These are phyloP conservation scores for Erodium texanum DNA, from an alignment of 441 rosid genomes.

Conservation along the genomic window DNA sequence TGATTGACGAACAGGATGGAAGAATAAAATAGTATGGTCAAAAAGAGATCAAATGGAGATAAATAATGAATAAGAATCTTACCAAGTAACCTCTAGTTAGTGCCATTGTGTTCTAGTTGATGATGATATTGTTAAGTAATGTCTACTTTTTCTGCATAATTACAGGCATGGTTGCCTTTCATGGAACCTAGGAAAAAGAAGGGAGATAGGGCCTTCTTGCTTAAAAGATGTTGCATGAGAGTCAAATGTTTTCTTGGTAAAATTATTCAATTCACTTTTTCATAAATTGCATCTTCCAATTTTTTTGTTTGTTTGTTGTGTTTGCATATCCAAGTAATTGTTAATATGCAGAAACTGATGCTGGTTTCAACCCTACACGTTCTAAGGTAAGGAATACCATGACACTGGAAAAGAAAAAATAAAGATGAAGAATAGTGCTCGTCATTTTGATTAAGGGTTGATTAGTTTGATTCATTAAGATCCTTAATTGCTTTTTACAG, in stretches of 20 bases:
- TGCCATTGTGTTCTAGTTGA: background rate
- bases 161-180: conserved; percentile 51
- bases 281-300: background rate
- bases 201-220: conserved; percentile 42
- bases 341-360: conserved; percentile 60
- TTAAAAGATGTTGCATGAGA: conserved; percentile 51
- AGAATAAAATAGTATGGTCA: too few species aligned
- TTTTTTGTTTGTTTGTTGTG: conserved; percentile 2
- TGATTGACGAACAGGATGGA: too few species aligned
- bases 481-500: conserved; percentile 20
- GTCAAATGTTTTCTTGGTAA: conserved; percentile 69
- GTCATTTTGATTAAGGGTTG: too few species aligned
- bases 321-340: conserved; percentile 4
- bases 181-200: conserved; percentile 48
- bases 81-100: background rate
- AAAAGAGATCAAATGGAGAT: too few species aligned
- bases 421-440: background rate
- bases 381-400: conserved; percentile 40
- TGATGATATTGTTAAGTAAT: background rate
- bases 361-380: conserved; percentile 71
- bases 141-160: conserved; percentile 12
- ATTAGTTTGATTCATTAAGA: too few species aligned
- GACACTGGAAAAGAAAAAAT: background rate
- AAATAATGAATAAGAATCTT: too few species aligned
- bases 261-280: conserved; percentile 9